Conservation (phyloP, 2,329 filamentous ascomycete genomes). For the Rhynchosporium graminicola region DNA sequence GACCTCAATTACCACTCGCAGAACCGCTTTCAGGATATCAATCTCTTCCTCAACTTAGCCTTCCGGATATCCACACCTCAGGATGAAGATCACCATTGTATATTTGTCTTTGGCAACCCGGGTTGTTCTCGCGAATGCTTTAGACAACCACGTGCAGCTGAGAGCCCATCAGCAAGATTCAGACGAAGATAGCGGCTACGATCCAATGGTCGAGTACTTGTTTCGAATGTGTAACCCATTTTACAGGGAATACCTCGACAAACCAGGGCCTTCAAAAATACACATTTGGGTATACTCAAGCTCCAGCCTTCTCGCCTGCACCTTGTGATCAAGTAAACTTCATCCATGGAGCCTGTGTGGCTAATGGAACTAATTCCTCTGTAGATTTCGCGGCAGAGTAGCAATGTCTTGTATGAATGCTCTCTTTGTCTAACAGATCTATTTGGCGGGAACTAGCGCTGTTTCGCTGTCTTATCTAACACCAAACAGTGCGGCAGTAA, state of each 20-base stretch:
- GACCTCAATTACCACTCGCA: no score
- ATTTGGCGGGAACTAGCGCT: no score
- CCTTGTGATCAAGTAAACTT: conserved; percentile 5
- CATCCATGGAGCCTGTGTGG: conserved; percentile 1
- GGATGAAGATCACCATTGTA: not conserved
- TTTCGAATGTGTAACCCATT: not conserved
- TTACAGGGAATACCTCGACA: no score
- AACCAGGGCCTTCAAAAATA: not conserved
- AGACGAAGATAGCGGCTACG: not conserved
- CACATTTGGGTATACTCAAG: not conserved
- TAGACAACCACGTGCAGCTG: not conserved
- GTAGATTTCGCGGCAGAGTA: conserved; percentile 4
- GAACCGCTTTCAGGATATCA: not conserved
- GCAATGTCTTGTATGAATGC: not conserved
- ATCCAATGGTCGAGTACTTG: not conserved
- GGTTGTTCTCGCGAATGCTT: not conserved
- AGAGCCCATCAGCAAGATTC: not conserved
- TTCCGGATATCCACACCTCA: not conserved
- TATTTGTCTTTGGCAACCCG: not conserved
- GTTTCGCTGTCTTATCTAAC: no score
- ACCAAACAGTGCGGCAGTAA: not conserved
- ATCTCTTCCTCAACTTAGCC: not conserved
- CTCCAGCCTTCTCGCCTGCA: not conserved
- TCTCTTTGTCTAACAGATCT: no score
- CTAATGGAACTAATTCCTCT: not conserved